Evolutionary conservation across 805 yeast species (phyloP).

Genomic region (Wickerhamomyces chambardii): DNA sequence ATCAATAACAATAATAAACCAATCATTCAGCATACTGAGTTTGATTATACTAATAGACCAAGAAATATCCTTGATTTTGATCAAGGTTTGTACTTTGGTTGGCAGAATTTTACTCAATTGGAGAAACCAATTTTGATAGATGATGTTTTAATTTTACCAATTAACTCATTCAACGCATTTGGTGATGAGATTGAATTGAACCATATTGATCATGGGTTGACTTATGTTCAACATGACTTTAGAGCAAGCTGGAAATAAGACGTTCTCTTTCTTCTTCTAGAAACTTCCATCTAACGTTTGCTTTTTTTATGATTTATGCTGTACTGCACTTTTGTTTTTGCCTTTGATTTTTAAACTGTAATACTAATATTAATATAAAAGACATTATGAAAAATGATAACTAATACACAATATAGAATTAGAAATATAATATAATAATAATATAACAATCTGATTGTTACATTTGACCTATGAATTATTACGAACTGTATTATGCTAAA

Average conservation of each 20-base stretch:
- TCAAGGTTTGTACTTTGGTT: constrained; percentile 28
- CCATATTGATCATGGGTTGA: constrained; percentile 29
- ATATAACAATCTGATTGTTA: too few species aligned
- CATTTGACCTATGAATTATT: too few species aligned
- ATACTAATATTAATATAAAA: too few species aligned
- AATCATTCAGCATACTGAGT: constrained; percentile 13
- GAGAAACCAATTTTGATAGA: constrained; percentile 41
- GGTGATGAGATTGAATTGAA: constrained; percentile 54
- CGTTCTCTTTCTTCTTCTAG: too few species aligned
- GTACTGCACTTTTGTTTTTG: too few species aligned
- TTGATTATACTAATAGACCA: constrained; percentile 16
- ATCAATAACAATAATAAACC: neutral
- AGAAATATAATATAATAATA: too few species aligned
- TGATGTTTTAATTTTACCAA: constrained; percentile 64
- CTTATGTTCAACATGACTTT: constrained; percentile 50
- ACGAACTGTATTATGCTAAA: too few species aligned
- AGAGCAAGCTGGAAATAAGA: constrained; percentile 60
- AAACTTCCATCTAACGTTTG: too few species aligned
- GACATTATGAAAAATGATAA: too few species aligned
- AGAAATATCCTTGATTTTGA: neutral
- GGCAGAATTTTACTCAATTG: constrained; percentile 51
- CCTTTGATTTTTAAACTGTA: too few species aligned
- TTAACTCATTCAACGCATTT: constrained; percentile 53
- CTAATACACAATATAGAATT: too few species aligned
- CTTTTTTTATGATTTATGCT: too few species aligned